Base-by-base conservation (phyloP, 1,284 basidiomycete genomes). In the Ustilago hordei region DNA sequence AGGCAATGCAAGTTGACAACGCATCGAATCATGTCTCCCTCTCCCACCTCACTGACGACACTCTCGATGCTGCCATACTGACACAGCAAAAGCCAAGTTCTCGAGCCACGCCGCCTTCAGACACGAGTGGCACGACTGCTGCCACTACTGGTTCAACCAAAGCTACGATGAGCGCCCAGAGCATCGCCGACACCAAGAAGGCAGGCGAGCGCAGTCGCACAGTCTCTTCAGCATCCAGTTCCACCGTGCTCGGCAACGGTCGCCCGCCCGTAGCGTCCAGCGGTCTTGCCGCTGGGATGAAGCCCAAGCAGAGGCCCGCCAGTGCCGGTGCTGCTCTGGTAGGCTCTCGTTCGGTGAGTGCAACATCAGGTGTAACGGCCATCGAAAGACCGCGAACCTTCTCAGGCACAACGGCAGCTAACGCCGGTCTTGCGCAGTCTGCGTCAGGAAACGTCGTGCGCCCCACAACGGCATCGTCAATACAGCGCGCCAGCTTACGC, bases 291-390 rank as follows among this genome's bases (percentile, higher is more conserved):
- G 63, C 67, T 12, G 70, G 70, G 9, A 70, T 74, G 69, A 73
- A 70, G 61, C 75, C 67, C n/a, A 74, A 62, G 60, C 70, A 69
- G 48, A 69, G 75, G 36, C 75, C 67, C 2, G 63, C 63, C 12
- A 77, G 64, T 34, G 66, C 69, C 8, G 64, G 61, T 6, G 60
- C 69, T 39, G 52, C 60, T 9, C 54, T 59, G 5, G n/a, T 28
- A 23, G 54, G 62, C 50, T 56, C 69, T 39, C 66, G 61, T 23
- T 39, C 68, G 2, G 32, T 55, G 0, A 63, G 48, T 13, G 63
- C n/a, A 34, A 23, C 52, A 0, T 39, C 55, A 19, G n/a, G 28
- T 17, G 17, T 45, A 2, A 47, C 35, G n/a, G 32, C 45, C 31
- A 48, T 35, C 6, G 66, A 69, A 5, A 39, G 67, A 41, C 67